Evolutionary conservation across 108 stramenopile species (phyloP), one percentile per base, ranked within the genome.

Genomic region (Skeletonema marinoi): DNA sequence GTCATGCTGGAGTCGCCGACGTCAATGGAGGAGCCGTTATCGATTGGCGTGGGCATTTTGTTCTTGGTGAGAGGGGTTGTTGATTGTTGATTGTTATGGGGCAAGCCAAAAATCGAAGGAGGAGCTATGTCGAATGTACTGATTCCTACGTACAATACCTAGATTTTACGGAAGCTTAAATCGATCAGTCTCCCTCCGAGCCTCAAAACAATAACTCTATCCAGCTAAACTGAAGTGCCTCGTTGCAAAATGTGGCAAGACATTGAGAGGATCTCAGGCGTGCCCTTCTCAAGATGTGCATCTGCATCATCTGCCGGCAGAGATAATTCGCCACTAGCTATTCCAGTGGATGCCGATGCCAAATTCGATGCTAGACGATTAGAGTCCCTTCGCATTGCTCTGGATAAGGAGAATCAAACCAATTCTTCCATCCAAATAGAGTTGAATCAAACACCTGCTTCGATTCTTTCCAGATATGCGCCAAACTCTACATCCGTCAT

Each of bases 221-320:
- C 35, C 35, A 36, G 35, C 5, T 36, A 36, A 36, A 32, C 32
- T 19, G 32, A 69, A 32, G 0, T 50, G 19, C 32, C 14, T 1
- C 50, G 9, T 21, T 21, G 11, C 3, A 11, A 42, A 42, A 79
- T 79, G 78, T 81, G 80, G 80, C 44, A 74, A 32, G 69, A 74
- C 25, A 66, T 81, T 17, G 69, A 73, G 8, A 62, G 41, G 54
- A 75, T 75, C 25, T 59, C 56, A 13, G 74, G 80, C 33, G 17
- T 81, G 4, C 80, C 80, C 14, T 81, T 81, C 63, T 29, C 64
- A 30, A 8, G 21, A 25, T 25, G 7, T 7, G 19, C 19, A 1
- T 25, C n/a, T 5, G 19, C 50, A 3, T 51, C 50, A 51, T 51
- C 17, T 51, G 50, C 50, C 17, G 17, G 17, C n/a, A 48, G 60